Evolutionary conservation across 2,329 filamentous ascomycete species (phyloP), one percentile per base, ranked within the genome.

Genomic region (Xylariaceae sp.): DNA sequence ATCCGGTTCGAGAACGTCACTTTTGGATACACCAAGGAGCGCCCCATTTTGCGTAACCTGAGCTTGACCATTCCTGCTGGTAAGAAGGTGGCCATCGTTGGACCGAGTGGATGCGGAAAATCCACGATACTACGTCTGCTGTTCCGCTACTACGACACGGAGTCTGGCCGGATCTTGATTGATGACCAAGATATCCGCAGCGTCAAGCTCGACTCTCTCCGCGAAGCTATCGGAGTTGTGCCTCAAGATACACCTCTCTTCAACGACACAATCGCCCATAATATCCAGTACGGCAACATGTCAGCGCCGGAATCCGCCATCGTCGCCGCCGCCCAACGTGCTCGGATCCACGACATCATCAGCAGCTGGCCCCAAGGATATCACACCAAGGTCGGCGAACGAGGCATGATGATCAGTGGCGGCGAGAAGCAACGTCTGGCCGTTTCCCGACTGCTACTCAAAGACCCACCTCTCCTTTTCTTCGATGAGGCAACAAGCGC

Each of bases 181-280:
- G 92, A 98, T 56, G 88, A 84, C 36, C 92, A 98, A 59, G 89
- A 98, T 59, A 80, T 98, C 50, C 83, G 86, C 28, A 74, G 87
- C 42, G 83, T 98, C 1, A 81, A 74, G 9, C 63, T 97, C 2
- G 87, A 94, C 37, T 94, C 85, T 24, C 69, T 98, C 18, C 81
- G 92, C 5, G 78, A 78, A 48, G 76, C 85, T 2, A 97, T 98
- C 48, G 92, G 92, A 15, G 90, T 98, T 12, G 92, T 98, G 1
- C 92, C 92, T 0, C 94, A 98, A 60, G 92, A 98, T 53, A 97
- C 92, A 0, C 89, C 92, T 0, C 72, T 98, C 1, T 98, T 98
- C 71, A 98, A 98, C 61, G 88, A 95, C 57, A 92, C 88, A 0
- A 90, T 98, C 42, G 84, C 85, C 58, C 88, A 96, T 62, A 98